A percentile compares a stretch with the other conserved stretches of the same genome.
phyloP scores from a whole-genome alignment of 1,284 basidiomycete genomes.

The Puccinia novopanici region DNA sequence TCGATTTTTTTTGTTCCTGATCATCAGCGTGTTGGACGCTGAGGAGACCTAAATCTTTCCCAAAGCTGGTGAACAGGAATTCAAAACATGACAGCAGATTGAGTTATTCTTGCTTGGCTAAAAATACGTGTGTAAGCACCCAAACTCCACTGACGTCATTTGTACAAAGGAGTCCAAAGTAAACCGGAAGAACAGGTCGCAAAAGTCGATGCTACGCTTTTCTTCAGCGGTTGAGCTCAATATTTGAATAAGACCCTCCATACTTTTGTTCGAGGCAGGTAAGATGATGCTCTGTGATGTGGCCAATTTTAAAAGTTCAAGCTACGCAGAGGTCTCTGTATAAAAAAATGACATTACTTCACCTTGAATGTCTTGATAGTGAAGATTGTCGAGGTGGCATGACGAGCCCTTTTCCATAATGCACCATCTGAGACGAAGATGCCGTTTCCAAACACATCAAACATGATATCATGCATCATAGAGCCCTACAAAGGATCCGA shows the following conservation, averaged over 20 bases:
- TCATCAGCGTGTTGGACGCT: neutral
- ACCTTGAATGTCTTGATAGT: constrained; percentile 43
- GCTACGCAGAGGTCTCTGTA: too few relatives aligned
- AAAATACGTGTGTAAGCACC: too few relatives aligned
- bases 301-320: neutral
- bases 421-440: too few relatives aligned
- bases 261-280: constrained; percentile 28
- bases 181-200: constrained; percentile 34
- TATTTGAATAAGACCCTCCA: neutral
- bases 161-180: too few relatives aligned
- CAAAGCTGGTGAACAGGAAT: neutral
- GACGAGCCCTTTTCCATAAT: too few relatives aligned
- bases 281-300: constrained; percentile 20
- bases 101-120: neutral
- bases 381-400: constrained; percentile 39
- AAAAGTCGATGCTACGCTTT: constrained; percentile 16
- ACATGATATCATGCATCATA: constrained; percentile 23
- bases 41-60: neutral
- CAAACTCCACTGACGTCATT: constrained; percentile 41
- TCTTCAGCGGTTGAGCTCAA: neutral
- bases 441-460: constrained; percentile 44
- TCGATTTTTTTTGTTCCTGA: neutral
- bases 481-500: neutral
- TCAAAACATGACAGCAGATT: neutral
- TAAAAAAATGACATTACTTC: neutral